Evolutionary conservation across 2,329 filamentous ascomycete species (phyloP), one percentile per base, ranked within the genome.

Genomic region (Raffaelea deltoideospora): DNA sequence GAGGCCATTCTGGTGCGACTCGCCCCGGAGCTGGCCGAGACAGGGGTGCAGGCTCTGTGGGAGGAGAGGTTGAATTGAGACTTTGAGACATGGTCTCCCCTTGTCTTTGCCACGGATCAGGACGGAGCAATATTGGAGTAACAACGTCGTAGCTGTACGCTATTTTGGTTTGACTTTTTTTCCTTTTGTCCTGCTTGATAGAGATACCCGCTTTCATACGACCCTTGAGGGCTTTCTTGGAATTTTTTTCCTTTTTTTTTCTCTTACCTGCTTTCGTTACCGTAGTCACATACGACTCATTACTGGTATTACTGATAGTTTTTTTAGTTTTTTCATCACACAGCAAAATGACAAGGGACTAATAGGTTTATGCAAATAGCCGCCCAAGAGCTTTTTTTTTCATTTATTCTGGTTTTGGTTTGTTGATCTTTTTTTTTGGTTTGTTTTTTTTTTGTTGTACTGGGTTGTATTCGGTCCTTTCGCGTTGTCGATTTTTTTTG

Each of bases 1-100:
- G 90, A 98, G 59, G 59, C 88, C 40, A 54, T 94, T 3, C 63
- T 95, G n/a, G 71, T 85, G 39, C 74, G 79, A 45, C 57, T 96
- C 43, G 72, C 94, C 51, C 90, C 90, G 5, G 90, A 98, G 59
- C 55, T 96, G 48, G 67, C 67, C 37, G 79, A 84, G 48, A 76
- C 72, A 52, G 74, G 76, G 27, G 69, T 84, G 22, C 64, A 66
- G 38, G 81, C 85, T 49, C 57, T 93, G 38, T 73, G 81, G 69
- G 76, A 74, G 44, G 80, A 86, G 56, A 69, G 84, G 19, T n/a
- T n/a, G n/a, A n/a, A n/a, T n/a, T n/a, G n/a, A n/a, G n/a, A n/a
- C n/a, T n/a, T n/a, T n/a, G n/a, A n/a, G n/a, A 7, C 15, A 5
- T 34, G 7, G 27, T 31, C 18, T 13, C 2, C 4, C 33, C 11